Conservation (phyloP, 2,329 filamentous ascomycete genomes). For the Neonectria hederae region DNA sequence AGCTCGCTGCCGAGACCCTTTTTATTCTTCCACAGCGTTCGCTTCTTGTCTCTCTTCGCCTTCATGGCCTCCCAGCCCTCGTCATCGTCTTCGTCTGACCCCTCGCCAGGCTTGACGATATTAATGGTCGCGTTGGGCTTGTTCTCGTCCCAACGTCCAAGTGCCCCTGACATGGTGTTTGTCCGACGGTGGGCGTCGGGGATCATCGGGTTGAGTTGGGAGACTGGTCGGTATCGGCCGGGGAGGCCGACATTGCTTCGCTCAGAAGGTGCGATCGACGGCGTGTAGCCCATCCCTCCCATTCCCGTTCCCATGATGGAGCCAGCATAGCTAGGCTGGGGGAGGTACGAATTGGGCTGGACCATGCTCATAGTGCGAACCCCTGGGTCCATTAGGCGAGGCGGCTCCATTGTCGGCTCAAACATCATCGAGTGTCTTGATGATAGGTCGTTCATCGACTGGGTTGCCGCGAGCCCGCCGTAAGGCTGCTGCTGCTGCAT, state of each 20-base stretch:
- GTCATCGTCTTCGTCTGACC: conserved; percentile 68
- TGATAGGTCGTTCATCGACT: conserved; percentile 56
- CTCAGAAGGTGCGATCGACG: conserved; percentile 94
- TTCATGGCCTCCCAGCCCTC: conserved; percentile 77
- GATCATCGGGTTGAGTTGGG: conserved; percentile 59
- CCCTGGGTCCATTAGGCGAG: conserved; percentile 53
- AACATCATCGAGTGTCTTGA: conserved; percentile 58
- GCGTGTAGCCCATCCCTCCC: conserved; percentile 72
- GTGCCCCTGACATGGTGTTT: conserved; percentile 48
- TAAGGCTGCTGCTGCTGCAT: conserved; percentile 43
- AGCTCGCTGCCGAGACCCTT: conserved; percentile 62
- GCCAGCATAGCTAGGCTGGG: conserved; percentile 50
- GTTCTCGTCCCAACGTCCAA: conserved; percentile 44
- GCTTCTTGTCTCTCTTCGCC: conserved; percentile 74
- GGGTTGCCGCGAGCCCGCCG: conserved; percentile 44
- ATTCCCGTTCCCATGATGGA: conserved; percentile 38
- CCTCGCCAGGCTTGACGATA: conserved; percentile 50
- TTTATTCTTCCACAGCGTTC: conserved; percentile 71
- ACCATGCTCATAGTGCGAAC: conserved; percentile 86
- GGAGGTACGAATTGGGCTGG: conserved; percentile 72
- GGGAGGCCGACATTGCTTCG: conserved; percentile 93
- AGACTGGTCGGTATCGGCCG: conserved; percentile 89
- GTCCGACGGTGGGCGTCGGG: conserved; percentile 45
- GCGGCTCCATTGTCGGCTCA: conserved; percentile 57
- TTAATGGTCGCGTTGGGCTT: conserved; percentile 51